phyloP scores from a whole-genome alignment of 805 yeast species.

The Zygotorulaspora chibaensis region DNA sequence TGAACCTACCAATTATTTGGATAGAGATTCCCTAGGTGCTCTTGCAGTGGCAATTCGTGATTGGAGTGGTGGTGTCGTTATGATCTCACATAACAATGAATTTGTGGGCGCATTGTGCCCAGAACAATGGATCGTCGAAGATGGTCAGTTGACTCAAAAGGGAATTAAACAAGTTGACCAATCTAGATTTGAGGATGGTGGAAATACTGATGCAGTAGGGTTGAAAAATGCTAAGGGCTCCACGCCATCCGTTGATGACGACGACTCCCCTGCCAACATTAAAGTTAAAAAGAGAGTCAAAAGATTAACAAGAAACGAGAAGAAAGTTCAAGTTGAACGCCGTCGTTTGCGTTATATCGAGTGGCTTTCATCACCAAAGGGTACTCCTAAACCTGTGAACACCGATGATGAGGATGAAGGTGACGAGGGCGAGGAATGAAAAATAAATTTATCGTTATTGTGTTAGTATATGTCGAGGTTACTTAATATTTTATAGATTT shows the following conservation, averaged over 20 bases:
- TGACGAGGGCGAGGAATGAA: conserved; percentile 8
- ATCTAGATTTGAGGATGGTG: conserved; percentile 79
- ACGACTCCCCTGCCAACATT: conserved; percentile 93
- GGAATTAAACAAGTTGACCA: conserved; percentile 73
- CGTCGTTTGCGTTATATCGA: conserved; percentile 90
- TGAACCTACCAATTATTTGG: conserved; percentile 97
- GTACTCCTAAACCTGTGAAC: conserved; percentile 91
- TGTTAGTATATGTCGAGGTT: neutral
- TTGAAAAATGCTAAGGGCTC: conserved; percentile 47
- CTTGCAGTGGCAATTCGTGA: conserved; percentile 96
- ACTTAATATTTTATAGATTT: neutral
- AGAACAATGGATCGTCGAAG: conserved; percentile 96
- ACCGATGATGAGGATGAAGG: conserved; percentile 74
- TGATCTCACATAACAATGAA: conserved; percentile 97
- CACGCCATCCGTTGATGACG: conserved; percentile 48
- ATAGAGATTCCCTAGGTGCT: conserved; percentile 97
- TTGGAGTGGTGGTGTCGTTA: conserved; percentile 97
- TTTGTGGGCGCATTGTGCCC: conserved; percentile 97
- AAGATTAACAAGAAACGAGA: conserved; percentile 96
- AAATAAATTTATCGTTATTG: neutral
- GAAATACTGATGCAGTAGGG: conserved; percentile 46
- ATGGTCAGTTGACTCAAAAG: conserved; percentile 82
- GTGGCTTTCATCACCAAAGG: conserved; percentile 95
- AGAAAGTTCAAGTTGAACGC: conserved; percentile 86
- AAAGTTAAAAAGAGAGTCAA: conserved; percentile 90